Evolutionary conservation across 2,329 filamentous ascomycete species (phyloP), one percentile per base, ranked within the genome.

Genomic region (Aspergillus texensis): DNA sequence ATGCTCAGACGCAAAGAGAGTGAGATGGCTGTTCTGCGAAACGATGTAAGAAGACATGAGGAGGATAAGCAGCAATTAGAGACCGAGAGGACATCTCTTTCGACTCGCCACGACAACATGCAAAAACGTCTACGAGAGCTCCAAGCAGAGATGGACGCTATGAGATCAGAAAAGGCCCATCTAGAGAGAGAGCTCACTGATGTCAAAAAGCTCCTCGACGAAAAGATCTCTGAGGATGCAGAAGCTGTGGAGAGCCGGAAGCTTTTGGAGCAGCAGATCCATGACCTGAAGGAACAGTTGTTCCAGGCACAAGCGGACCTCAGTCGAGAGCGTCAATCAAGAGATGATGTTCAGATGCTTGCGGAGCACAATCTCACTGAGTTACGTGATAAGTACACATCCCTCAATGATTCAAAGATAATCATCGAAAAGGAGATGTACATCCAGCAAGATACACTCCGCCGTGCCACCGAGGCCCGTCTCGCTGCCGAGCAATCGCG

Each of bases 401-500:
- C 88, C 39, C 84, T 98, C 39, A 97, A 97, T 71, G 93, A 97
- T 67, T 90, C 93, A 32, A 99, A 99, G 78, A 97, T 97, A 71
- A 96, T 89, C 54, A 97, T 99, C 67, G 94, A 99, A 78, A 98
- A 97, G 77, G 94, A 98, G 78, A 89, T 99, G 76, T 98, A 98
- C 75, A 90, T 92, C 6, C 94, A 98, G 74, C 94, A 97, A 77
- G 94, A 99, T 74, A 91, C 92, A 12, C 86, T 97, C 53, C 89
- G 95, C 43, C 88, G 94, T 60, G 92, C 93, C 12, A 92, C 91
- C 68, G 93, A 97, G 76, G 90, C 92, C 54, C 88, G 92, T 36
- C 85, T 89, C 6, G 87, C 88, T 6, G 92, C 92, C 0, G 94
- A 99, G 75, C 88, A 90, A 68, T 93, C 96, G 72, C 91, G 94